Evolutionary conservation across 140 eudicot species (phyloP), one percentile per base, ranked within the genome.

Genomic region (Anethum foeniculum): DNA sequence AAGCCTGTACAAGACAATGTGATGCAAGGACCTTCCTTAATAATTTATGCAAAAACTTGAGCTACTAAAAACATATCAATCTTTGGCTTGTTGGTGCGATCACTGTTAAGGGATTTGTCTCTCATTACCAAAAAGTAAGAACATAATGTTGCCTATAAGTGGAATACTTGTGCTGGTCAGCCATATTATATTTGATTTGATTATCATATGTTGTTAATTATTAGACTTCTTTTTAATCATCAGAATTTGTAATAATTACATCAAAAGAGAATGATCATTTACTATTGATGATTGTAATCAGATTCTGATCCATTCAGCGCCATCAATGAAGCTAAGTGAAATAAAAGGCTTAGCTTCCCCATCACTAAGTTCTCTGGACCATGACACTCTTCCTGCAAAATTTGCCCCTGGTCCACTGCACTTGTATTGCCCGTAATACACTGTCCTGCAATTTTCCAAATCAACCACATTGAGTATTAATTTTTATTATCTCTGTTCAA

Each of bases 321-420:
- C 98, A 86, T 94, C 98, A 83, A 94, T 89, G 88, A 92, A 94
- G 85, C 90, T 80, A 85, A 94, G 97, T 51, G 98, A 90, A 19
- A 90, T 88, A 86, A 94, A 94, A 81, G 98, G 98, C 87, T 90
- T 89, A 49, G 98, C 98, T 88, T 94, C 98, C 76, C 92, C 93
- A 80, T 92, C 89, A 54, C 93, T 92, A 5, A 94, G 94, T 76
- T 94, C 96, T 85, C 91, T 92, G 25, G 96, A 90, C 98, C 98
- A 94, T 78, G 97, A 83, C 56, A 94, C 98, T 83, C 98, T 89
- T 71, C 98, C 98, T 84, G 97, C 96, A 89, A 89, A 92, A 77
- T 86, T 85, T 75, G 98, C 92, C 85, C 98, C 98, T 69, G 94
- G 88, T 52, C 98, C 98, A 47, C 89, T 92, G 87, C 98, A 94